Conservation (phyloP, 2,329 filamentous ascomycete species). For the Lecanosticta acicola region DNA sequence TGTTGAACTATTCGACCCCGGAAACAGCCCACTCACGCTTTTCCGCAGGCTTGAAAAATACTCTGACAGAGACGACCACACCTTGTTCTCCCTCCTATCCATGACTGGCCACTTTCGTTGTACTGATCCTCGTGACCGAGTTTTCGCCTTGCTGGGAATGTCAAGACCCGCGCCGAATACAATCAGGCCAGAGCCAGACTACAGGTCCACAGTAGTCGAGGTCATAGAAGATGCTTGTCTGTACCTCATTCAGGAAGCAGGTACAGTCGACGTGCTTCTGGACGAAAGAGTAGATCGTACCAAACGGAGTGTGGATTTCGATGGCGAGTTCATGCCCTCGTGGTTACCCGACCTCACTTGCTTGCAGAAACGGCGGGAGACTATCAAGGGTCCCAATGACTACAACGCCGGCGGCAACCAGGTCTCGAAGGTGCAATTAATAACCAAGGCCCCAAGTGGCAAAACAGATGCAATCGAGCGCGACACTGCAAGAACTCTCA, state of each 20-base stretch:
- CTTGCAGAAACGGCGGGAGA: not conserved
- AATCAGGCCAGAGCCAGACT: conserved; percentile 11
- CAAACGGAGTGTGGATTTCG: too few relatives aligned
- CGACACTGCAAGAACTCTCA: conserved; percentile 8
- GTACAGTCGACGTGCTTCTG: conserved; percentile 19
- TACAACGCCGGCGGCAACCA: conserved; percentile 13
- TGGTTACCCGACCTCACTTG: conserved; percentile 15
- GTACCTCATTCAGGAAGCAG: conserved; percentile 15
- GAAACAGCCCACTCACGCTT: conserved; percentile 10
- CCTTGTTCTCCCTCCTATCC: conserved; percentile 10
- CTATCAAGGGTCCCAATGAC: conserved; percentile 3
- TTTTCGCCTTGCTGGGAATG: conserved; percentile 20
- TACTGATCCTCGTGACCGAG: conserved; percentile 17
- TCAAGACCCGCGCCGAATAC: too few relatives aligned
- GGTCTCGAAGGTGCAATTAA: conserved; percentile 1
- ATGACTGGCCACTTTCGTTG: conserved; percentile 15
- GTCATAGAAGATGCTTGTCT: conserved; percentile 22
- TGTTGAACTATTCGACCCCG: conserved; percentile 9
- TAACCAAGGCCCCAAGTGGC: too few relatives aligned
- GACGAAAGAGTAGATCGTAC: conserved; percentile 12
- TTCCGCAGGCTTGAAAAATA: conserved; percentile 9
- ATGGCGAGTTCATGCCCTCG: too few relatives aligned
- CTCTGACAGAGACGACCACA: conserved; percentile 6
- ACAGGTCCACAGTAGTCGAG: conserved; percentile 11
- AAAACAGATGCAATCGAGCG: too few relatives aligned